Base-by-base conservation (phyloP, 169 alveolate species). In the Theileria orientalis region DNA sequence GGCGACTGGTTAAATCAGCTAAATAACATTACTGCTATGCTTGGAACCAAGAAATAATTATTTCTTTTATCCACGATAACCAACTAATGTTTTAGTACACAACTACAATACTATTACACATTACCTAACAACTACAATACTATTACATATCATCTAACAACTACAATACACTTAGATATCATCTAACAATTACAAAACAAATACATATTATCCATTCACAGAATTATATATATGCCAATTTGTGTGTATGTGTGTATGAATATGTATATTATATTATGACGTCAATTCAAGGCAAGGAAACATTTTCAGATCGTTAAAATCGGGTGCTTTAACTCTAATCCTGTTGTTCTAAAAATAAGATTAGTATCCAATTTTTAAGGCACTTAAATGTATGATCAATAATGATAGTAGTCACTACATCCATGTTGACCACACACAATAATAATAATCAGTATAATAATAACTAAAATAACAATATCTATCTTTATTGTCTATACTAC, bases 1-100 rank as follows among this genome's bases (percentile, higher is more conserved):
- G 66, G 67, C 25, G 80, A 82, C 49, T 82, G 89, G 89, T 69
- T 82, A 54, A 74, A 61, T 42, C 84, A 82, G n/a, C 82, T 82
- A 19, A 82, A 61, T 42, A 73, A 64, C 0, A 52, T 82, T 0
- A 74, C 89, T 0, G 80, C 84, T 0, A 64, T 82, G 85, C 82
- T 82, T 1, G 85, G 82, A 1, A 68, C 63, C 0, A 71, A 79
- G 56, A 51, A 57, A 32, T 54, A 70, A 57, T 25, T 19, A 2
- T 3, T 30, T 8, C 2, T 29, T 16, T 16, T 16, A 56, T 56
- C 42, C 1, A 5, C 66, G 14, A 56, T 2, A 56, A 29, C n/a
- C 14, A 25, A 21, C 11, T 25, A 54, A 54, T 8, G 14, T n/a
- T 42, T 42, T 42, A 42, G 52, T 14, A 42, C 52, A 42, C 16